These are phyloP conservation scores for Zalaria obscura DNA, from an alignment of 2,329 filamentous ascomycete genomes.

Conservation along the genomic window DNA sequence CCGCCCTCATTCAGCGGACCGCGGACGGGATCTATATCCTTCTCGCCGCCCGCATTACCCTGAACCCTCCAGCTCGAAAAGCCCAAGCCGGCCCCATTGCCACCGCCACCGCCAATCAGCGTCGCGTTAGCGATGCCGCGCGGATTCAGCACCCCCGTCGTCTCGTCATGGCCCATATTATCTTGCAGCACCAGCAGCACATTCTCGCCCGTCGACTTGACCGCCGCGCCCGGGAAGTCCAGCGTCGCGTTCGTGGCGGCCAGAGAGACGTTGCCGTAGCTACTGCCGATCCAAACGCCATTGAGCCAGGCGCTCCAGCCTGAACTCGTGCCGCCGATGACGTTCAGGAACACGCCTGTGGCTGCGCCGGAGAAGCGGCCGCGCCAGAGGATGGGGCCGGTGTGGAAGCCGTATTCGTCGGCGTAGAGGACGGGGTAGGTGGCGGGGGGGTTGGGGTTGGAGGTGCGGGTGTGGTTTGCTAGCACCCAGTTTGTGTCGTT, in stretches of 20 bases:
- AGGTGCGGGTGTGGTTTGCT: constrained; percentile 21
- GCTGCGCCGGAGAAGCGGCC: constrained; percentile 24
- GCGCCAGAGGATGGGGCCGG: constrained; percentile 26
- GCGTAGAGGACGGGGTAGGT: constrained; percentile 26
- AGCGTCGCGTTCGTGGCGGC: constrained; percentile 27
- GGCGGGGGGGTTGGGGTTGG: constrained; percentile 21
- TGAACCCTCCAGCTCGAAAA: constrained; percentile 46
- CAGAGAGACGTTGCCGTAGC: constrained; percentile 34
- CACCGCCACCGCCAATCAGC: constrained; percentile 26
- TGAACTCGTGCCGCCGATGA: constrained; percentile 38
- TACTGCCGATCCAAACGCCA: constrained; percentile 40
- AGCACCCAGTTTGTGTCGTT: constrained; percentile 30
- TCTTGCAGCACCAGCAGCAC: constrained; percentile 42
- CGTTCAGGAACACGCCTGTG: constrained; percentile 26
- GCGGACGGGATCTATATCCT: constrained; percentile 40
- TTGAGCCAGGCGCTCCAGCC: constrained; percentile 47
- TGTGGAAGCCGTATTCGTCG: constrained; percentile 27
- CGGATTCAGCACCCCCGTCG: constrained; percentile 32
- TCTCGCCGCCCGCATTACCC: constrained; percentile 40
- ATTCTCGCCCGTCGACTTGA: constrained; percentile 23
- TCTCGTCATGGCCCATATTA: constrained; percentile 46
- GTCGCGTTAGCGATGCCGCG: constrained; percentile 40
- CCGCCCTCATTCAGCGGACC: constrained; percentile 45
- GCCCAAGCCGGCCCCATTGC: too few species aligned
- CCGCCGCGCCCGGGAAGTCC: constrained; percentile 36